These are phyloP conservation scores for Leccinum boreale DNA, from an alignment of 768 basidiomycete species.

Conservation along the genomic window DNA sequence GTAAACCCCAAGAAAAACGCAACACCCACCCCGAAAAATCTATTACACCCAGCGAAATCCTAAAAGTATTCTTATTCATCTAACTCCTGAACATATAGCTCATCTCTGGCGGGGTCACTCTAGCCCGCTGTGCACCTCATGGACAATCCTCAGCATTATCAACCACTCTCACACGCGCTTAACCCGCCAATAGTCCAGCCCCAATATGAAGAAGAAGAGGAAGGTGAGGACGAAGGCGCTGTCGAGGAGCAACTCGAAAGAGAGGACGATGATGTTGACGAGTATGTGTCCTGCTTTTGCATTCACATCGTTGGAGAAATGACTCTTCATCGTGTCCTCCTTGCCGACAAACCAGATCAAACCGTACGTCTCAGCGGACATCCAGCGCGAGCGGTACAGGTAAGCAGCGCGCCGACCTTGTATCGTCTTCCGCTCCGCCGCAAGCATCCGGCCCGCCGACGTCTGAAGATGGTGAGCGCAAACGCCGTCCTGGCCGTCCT, in stretches of 20 bases:
- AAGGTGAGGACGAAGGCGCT: conserved; percentile 74
- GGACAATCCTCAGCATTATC: conserved; percentile 78
- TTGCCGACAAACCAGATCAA: conserved; percentile 16
- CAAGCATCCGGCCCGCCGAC: conserved; percentile 16
- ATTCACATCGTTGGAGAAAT: neutral
- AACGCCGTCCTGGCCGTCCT: conserved; percentile 76
- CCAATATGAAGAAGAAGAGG: conserved; percentile 51
- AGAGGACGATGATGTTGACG: conserved; percentile 43
- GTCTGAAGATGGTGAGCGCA: conserved; percentile 42
- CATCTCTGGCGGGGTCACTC: conserved; percentile 7
- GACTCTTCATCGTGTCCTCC: conserved; percentile 6
- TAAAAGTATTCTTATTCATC: conserved; percentile 19
- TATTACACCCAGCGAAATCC: conserved; percentile 31
- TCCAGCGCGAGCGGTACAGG: conserved; percentile 13
- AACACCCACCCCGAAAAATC: conserved; percentile 29
- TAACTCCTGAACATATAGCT: conserved; percentile 23
- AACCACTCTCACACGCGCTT: conserved; percentile 76
- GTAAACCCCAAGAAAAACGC: conserved; percentile 28
- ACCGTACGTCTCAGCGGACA: conserved; percentile 15
- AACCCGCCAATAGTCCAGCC: conserved; percentile 46
- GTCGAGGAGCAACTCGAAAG: conserved; percentile 64
- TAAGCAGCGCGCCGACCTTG: conserved; percentile 19
- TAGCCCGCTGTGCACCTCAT: conserved; percentile 21
- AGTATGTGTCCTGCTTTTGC: conserved; percentile 20
- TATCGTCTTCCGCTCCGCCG: conserved; percentile 28